phyloP scores from a whole-genome alignment of 2,329 filamentous ascomycete species.

The Endothia cerciana region DNA sequence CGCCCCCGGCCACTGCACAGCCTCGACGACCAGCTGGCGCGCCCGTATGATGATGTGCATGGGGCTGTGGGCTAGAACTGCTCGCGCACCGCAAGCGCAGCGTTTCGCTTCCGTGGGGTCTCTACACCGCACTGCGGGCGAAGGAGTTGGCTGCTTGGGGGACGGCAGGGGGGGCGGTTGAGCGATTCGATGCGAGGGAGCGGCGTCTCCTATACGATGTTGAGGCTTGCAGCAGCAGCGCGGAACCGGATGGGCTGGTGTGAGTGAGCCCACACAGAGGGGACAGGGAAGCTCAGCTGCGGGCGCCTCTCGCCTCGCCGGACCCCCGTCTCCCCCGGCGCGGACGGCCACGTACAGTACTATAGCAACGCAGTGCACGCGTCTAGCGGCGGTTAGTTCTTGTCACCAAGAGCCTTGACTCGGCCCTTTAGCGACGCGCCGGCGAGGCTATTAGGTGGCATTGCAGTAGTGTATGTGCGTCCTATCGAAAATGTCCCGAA shows the following conservation, averaged over 20 bases:
- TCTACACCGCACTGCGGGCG: conserved; percentile 3
- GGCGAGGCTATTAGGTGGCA: conserved; percentile 16
- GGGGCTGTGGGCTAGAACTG: not conserved
- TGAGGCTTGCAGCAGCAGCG: not conserved
- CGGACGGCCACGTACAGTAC: not conserved
- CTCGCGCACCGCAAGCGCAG: conserved; percentile 2
- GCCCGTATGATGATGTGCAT: conserved; percentile 17
- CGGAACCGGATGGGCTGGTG: not conserved
- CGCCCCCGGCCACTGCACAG: conserved; percentile 18
- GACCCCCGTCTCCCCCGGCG: not conserved
- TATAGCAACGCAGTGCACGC: conserved; percentile 12
- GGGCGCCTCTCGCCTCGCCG: not conserved
- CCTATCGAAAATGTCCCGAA: conserved; percentile 15
- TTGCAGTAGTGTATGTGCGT: conserved; percentile 26
- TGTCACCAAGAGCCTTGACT: conserved; percentile 4
- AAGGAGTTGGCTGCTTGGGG: not conserved
- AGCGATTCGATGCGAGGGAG: conserved; percentile 21
- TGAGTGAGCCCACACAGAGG: conserved; percentile 2
- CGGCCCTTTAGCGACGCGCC: not conserved
- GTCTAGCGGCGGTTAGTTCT: not conserved
- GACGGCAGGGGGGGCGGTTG: not conserved
- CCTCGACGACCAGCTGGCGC: conserved; percentile 24
- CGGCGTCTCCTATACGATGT: conserved; percentile 3
- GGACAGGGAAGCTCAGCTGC: not conserved
- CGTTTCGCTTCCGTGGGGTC: conserved; percentile 17